These are phyloP conservation scores for Zopfochytrium polystomum DNA, from an alignment of 371 early-diverging fungal genomes.

Conservation along the genomic window DNA sequence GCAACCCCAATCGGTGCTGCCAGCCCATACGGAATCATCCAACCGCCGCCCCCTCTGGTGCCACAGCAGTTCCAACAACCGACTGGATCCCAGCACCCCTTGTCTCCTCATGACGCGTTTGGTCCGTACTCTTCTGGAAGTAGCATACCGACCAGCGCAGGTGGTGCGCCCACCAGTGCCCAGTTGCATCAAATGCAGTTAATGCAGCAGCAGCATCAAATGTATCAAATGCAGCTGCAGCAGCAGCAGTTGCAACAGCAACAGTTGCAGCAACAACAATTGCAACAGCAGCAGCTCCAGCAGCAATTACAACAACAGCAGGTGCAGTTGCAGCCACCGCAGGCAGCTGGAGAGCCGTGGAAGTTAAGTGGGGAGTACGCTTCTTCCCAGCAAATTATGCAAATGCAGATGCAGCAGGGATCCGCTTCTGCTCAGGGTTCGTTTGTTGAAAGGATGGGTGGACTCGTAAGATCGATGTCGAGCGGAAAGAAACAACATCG, in stretches of 20 bases:
- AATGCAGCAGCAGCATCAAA: not conserved
- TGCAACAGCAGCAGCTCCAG: not conserved
- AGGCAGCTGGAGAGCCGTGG: no score
- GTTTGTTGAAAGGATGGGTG: not conserved
- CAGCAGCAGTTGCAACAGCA: not conserved
- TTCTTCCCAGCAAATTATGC: no score
- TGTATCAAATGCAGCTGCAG: not conserved
- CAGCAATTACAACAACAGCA: not conserved
- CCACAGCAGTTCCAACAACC: no score
- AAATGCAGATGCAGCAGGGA: no score
- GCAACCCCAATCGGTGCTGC: not conserved
- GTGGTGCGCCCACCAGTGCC: not conserved
- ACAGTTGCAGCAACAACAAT: slow-evolving; percentile 1
- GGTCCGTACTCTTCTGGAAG: not conserved
- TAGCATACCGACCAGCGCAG: not conserved
- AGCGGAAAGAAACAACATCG: not conserved
- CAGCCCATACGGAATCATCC: not conserved
- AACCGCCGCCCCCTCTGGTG: not conserved
- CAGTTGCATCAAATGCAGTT: not conserved
- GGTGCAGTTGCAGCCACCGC: not conserved
- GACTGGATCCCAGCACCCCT: no score
- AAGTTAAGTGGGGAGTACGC: no score
- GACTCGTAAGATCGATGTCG: not conserved
- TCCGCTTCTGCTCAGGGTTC: no score
- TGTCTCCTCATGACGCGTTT: not conserved